Conservation (phyloP, 208 protist genomes). For the Leishmania martiniquensis region DNA sequence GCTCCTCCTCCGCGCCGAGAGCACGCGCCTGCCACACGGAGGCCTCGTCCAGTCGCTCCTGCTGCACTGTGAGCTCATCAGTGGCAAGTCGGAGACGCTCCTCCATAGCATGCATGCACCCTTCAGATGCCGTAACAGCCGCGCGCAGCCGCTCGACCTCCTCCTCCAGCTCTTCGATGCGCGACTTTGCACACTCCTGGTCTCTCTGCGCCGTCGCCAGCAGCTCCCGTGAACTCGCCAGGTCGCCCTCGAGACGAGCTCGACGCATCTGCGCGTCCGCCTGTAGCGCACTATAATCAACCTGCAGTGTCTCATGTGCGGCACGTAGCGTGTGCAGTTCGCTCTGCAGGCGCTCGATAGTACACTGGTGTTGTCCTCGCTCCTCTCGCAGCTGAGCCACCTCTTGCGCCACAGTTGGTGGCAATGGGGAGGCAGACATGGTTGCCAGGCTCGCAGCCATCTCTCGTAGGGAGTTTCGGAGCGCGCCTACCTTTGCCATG, state of each 20-base stretch:
- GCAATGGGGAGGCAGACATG: neutral
- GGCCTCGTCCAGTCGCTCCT: slow-evolving; percentile 12
- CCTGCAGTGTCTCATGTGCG: slow-evolving; percentile 20
- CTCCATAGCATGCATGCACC: slow-evolving; percentile 27
- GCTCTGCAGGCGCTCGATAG: neutral
- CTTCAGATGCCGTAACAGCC: slow-evolving; percentile 14
- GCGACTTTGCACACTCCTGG: slow-evolving; percentile 16
- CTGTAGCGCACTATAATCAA: slow-evolving; percentile 19
- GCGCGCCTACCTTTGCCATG: slow-evolving; percentile 9
- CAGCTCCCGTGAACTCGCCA: slow-evolving; percentile 24
- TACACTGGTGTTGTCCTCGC: neutral
- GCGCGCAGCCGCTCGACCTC: slow-evolving; percentile 31
- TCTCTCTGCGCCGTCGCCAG: neutral
- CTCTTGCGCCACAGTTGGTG: slow-evolving; percentile 5
- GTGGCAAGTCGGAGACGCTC: slow-evolving; percentile 27
- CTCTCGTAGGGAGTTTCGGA: slow-evolving; percentile 17
- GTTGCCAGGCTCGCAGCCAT: neutral
- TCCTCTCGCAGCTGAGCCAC: slow-evolving; percentile 8
- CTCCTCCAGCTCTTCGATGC: slow-evolving; percentile 32
- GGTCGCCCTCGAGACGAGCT: slow-evolving; percentile 14
- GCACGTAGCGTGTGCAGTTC: slow-evolving; percentile 23
- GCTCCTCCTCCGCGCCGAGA: slow-evolving; percentile 32
- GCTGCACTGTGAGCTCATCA: slow-evolving; percentile 16
- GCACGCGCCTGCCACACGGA: slow-evolving; percentile 36
- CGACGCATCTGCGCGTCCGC: slow-evolving; percentile 11